A percentile compares a stretch with the other conserved stretches of the same genome.
Evolutionary conservation across 2,329 filamentous ascomycete genomes (phyloP).

Genomic region (Botrytis fragariae): DNA sequence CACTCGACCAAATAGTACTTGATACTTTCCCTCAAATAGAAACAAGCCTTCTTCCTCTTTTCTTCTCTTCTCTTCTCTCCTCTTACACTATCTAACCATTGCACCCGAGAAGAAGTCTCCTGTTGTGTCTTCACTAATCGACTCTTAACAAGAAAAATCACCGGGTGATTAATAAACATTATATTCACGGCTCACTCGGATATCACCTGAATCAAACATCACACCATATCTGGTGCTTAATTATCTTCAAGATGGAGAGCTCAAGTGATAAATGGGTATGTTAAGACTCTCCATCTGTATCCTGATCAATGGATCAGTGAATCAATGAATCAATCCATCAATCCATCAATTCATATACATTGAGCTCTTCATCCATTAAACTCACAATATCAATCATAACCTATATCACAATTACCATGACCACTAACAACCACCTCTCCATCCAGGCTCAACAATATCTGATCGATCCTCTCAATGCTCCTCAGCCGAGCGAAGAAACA

Average conservation of each 20-base stretch:
- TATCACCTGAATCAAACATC: neutral
- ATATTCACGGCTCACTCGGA: neutral
- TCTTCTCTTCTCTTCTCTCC: neutral
- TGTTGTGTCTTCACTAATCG: neutral
- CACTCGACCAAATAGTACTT: neutral
- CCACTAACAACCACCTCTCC: neutral
- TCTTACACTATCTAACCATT: neutral
- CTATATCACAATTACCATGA: neutral
- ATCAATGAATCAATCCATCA: neutral
- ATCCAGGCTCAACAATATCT: conserved; percentile 62
- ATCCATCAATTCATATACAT: neutral
- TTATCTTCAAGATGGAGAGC: conserved; percentile 8
- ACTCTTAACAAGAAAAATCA: neutral
- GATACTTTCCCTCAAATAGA: neutral
- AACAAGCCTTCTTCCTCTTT: neutral
- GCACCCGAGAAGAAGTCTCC: neutral
- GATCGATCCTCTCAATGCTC: conserved; percentile 66
- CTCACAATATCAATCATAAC: neutral
- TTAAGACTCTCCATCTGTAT: neutral
- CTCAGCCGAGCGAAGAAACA: conserved; percentile 65
- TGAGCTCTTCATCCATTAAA: neutral
- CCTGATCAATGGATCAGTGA: neutral
- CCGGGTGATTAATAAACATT: neutral
- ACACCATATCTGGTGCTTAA: neutral
- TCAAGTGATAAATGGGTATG: conserved; percentile 21